A percentile compares a stretch with the other conserved stretches of the same genome.
These are phyloP conservation scores for Pulicaria dysenterica DNA, from an alignment of 129 eudicot genomes.

Conservation along the genomic window DNA sequence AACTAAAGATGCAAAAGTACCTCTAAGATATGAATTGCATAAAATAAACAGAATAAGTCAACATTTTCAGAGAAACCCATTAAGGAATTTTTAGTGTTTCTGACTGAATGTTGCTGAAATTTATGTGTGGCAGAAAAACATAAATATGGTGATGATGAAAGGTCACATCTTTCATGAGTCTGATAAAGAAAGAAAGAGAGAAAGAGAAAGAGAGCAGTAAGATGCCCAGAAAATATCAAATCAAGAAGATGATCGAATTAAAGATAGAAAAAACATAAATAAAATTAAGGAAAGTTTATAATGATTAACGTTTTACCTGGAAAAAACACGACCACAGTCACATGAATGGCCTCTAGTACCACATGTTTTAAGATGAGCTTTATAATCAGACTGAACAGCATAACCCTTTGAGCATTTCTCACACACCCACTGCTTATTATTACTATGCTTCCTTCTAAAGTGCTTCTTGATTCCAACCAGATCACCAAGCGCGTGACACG, in stretches of 20 bases:
- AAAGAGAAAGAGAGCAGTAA: constrained; percentile 15
- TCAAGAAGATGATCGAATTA: constrained; percentile 5
- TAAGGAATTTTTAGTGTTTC: constrained; percentile 32
- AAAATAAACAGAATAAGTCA: constrained; percentile 36
- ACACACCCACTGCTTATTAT: constrained; percentile 73
- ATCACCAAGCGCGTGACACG: constrained; percentile 69
- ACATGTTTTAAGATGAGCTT: constrained; percentile 76
- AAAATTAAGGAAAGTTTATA: neutral
- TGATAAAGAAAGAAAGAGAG: constrained; percentile 5
- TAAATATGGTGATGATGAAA: constrained; percentile 39
- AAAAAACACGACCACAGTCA: constrained; percentile 77
- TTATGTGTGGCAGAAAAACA: constrained; percentile 31
- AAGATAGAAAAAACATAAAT: neutral
- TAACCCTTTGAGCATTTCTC: constrained; percentile 65
- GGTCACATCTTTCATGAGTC: constrained; percentile 41
- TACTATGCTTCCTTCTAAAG: constrained; percentile 64
- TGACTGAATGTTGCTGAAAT: constrained; percentile 41
- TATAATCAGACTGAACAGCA: constrained; percentile 75
- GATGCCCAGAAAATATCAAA: constrained; percentile 37
- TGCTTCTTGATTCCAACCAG: constrained; percentile 71
- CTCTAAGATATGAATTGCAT: constrained; percentile 19
- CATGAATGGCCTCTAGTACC: constrained; percentile 83
- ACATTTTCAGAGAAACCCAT: constrained; percentile 25
- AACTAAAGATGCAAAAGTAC: neutral
- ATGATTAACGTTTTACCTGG: constrained; percentile 40